Base-by-base conservation (phyloP, 768 basidiomycete genomes). In the Auriscalpium vulgare region DNA sequence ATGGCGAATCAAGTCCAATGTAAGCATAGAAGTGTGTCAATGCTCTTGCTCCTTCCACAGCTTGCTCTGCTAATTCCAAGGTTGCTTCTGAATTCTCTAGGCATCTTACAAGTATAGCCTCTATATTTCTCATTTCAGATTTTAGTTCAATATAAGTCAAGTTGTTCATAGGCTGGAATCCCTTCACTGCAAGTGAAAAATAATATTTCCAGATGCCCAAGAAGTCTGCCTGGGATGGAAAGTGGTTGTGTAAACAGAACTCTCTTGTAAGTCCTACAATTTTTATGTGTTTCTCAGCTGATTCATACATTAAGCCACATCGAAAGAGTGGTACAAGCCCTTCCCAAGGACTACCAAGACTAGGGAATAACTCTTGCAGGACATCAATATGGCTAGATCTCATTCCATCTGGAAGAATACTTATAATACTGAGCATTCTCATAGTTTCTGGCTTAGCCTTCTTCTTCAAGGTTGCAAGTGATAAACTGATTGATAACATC, bases 351-450 rank as follows among this genome's bases (percentile, higher is more conserved):
- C 51, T 35, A 14, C 14, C 4, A 16, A 51, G 29, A 17, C 35
- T 38, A 37, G 44, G 16, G 3, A 56, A 19, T 11, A 47, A 37
- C 16, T 2, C 29, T 16, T 51, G 13, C 16, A 56, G 29, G n/a
- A 21, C 16, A 17, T 46, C 21, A 14, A 47, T 23, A 16, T 47
- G 45, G 10, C 34, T 14, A 35, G n/a, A 19, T 10, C 51, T 38
- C 10, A 56, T 46, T 9, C 55, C 55, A 37, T 56, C 55, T 11
- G 55, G 50, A 4, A 56, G 44, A 8, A 46, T 36, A 10, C 43
- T 51, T 9, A 56, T 29, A 37, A 51, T 44, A 13, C 50, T 50
- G 36, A 56, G 55, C n/a, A 56, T 17, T 10, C 37, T 21, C 44
- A 19, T 45, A 5, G 55, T 48, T 10, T 35, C 35, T 8, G 55